Percentiles rank a stretch among this genome's conserved stretches.
These are phyloP conservation scores for Comarum palustre DNA, from an alignment of 306 rosid species.

Conservation along the genomic window DNA sequence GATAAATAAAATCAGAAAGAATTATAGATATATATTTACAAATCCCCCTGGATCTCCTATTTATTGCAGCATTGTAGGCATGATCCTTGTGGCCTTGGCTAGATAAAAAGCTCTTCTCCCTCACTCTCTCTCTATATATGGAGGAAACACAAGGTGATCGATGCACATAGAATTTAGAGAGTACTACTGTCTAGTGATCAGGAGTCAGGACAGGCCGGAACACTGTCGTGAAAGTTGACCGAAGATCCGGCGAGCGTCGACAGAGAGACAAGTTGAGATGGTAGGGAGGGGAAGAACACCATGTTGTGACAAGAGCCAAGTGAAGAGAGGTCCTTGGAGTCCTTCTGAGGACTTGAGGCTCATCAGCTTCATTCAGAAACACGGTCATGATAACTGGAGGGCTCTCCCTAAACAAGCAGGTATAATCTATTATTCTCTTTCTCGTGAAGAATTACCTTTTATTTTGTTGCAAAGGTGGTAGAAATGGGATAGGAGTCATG, in stretches of 20 bases:
- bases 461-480: not conserved
- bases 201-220: not conserved
- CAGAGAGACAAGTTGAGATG: constrained; percentile 34
- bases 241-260: not conserved
- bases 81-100: constrained; percentile 45
- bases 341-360: constrained; percentile 82
- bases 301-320: constrained; percentile 81
- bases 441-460: not conserved
- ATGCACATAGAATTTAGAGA: not conserved
- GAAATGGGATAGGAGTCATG: not conserved
- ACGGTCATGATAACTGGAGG: constrained; percentile 98
- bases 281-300: constrained; percentile 98
- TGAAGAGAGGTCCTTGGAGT: constrained; percentile 98
- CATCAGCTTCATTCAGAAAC: constrained; percentile 71
- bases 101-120: not conserved
- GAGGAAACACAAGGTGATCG: not conserved
- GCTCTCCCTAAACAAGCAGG: constrained; percentile 96
- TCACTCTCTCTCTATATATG: not conserved
- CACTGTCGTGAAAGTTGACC: not conserved
- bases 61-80: constrained; percentile 52
- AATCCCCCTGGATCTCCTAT: constrained; percentile 42
- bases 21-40: constrained; percentile 26
- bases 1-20: constrained; percentile 9
- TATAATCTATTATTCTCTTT: constrained; percentile 8
- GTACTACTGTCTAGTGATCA: not conserved